Evolutionary conservation across 129 eudicot genomes (phyloP).

Genomic region (Smallanthus sonchifolius): DNA sequence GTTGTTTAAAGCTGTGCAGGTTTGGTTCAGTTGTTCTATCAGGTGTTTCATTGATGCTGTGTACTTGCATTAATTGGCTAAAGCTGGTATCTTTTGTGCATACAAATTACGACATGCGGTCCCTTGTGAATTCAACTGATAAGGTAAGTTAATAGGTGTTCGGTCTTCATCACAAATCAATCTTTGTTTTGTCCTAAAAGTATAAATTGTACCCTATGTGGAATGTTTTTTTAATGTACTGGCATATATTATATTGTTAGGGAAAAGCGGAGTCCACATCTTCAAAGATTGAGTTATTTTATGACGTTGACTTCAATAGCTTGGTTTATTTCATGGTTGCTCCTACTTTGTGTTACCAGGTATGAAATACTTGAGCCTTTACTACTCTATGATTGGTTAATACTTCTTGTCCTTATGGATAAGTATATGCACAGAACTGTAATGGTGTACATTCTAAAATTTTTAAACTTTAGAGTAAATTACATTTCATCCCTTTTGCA

Average conservation of each 20-base stretch:
- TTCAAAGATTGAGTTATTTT: constrained; percentile 43
- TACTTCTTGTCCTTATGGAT: background rate
- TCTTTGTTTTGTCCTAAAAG: background rate
- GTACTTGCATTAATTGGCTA: constrained; percentile 83
- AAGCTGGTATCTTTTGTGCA: constrained; percentile 92
- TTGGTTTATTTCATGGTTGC: constrained; percentile 95
- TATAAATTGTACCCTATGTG: background rate
- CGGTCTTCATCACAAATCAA: background rate
- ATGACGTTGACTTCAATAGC: constrained; percentile 62
- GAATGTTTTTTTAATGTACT: constrained; percentile 5
- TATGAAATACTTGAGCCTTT: constrained; percentile 11
- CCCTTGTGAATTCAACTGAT: constrained; percentile 49
- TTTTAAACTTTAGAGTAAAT: background rate
- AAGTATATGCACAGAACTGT: background rate
- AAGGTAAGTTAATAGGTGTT: constrained; percentile 47
- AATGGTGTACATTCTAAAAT: background rate
- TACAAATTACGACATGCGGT: constrained; percentile 79
- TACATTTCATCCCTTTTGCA: background rate
- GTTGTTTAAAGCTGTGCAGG: constrained; percentile 41
- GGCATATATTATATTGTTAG: constrained; percentile 31
- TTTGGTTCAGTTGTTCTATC: constrained; percentile 87
- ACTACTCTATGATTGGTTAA: background rate
- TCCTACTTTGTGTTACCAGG: constrained; percentile 98
- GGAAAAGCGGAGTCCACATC: constrained; percentile 44
- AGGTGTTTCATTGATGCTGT: constrained; percentile 75